These are phyloP conservation scores for Cyamopsis tetragonoloba DNA, from an alignment of 306 rosid species.

Conservation along the genomic window DNA sequence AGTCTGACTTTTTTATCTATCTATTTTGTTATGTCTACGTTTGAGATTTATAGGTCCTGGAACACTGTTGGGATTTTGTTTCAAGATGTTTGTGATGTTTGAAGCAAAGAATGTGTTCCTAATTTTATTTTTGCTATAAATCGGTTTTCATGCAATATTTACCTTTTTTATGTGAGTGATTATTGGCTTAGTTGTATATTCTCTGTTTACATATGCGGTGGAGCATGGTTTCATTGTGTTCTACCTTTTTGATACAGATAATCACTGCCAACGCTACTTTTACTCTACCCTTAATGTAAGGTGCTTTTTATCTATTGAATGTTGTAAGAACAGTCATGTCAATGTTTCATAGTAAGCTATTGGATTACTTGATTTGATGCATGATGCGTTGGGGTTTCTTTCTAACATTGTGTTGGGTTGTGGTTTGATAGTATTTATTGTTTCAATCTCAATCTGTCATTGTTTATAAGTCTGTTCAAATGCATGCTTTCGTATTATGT, in stretches of 20 bases:
- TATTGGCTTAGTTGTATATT: neutral
- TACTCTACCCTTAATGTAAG: neutral
- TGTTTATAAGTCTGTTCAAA: neutral
- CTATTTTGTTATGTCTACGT: neutral
- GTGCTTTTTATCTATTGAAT: neutral
- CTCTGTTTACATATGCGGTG: neutral
- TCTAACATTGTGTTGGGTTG: neutral
- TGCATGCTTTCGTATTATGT: neutral
- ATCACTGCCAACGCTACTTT: neutral
- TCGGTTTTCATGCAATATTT: no score
- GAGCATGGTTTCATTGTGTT: neutral
- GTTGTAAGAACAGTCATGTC: neutral
- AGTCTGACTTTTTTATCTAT: neutral
- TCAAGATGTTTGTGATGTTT: no score
- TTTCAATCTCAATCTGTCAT: neutral
- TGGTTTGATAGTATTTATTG: neutral
- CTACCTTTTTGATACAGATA: neutral
- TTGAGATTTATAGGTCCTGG: neutral
- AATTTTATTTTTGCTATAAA: no score
- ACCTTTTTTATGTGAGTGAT: neutral
- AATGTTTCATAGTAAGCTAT: neutral
- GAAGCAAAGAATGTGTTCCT: no score
- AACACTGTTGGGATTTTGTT: neutral
- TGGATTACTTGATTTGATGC: neutral
- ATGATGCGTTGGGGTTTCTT: neutral